Conservation (phyloP, 2,329 filamentous ascomycete species). For the Gaeumannomyces tritici region DNA sequence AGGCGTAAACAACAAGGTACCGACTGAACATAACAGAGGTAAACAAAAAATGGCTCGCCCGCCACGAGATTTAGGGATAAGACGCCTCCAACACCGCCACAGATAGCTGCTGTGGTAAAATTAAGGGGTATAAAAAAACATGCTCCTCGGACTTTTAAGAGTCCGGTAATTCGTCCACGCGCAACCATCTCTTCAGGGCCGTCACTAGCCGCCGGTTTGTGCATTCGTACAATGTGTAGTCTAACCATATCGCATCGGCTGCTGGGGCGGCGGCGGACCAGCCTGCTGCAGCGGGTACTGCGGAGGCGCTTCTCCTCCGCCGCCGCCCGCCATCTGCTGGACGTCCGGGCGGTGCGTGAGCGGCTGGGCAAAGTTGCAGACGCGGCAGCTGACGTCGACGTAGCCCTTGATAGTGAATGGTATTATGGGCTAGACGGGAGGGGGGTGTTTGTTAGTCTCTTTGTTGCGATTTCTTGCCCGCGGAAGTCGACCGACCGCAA, state of each 20-base stretch:
- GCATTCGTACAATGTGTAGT: too few species aligned
- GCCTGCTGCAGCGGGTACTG: conserved; percentile 21
- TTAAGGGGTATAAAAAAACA: background rate
- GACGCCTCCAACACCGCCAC: background rate
- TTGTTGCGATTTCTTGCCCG: background rate
- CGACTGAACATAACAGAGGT: background rate
- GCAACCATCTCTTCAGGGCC: background rate
- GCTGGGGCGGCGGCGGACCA: conserved; percentile 9
- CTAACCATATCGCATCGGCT: conserved; percentile 11
- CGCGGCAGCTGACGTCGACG: conserved; percentile 61
- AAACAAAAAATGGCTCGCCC: background rate
- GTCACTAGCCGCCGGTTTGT: background rate
- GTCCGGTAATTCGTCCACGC: background rate
- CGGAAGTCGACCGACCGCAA: too few species aligned
- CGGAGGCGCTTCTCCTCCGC: conserved; percentile 18
- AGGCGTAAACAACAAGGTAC: background rate
- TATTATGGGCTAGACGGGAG: conserved; percentile 53
- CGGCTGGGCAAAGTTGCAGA: conserved; percentile 68
- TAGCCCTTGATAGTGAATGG: conserved; percentile 60
- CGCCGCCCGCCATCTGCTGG: conserved; percentile 33
- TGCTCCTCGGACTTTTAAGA: background rate
- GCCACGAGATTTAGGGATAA: background rate
- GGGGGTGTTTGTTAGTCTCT: background rate
- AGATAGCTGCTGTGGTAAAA: background rate
- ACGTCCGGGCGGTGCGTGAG: conserved; percentile 48